Evolutionary conservation across 805 yeast species (phyloP), one percentile per base, ranked within the genome.

Genomic region (Metschnikowia cubensis): DNA sequence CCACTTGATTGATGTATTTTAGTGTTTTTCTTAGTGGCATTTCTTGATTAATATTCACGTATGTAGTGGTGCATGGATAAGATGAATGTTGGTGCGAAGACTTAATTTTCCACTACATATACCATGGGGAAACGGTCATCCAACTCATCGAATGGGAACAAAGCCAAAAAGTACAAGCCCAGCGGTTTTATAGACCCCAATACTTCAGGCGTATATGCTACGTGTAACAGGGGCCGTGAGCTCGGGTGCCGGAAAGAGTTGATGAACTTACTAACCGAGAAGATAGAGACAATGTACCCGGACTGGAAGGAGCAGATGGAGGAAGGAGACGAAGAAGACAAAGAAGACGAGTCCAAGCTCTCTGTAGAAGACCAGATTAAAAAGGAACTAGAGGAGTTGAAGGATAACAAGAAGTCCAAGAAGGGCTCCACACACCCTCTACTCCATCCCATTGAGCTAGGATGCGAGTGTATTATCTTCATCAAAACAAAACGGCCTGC

Each of bases 201-300:
- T 36, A 87, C 94, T 48, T 71, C 84, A 35, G 99, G 99, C 0
- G 76, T 94, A 0, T 94, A 87, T 67, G 96, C 90, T 11, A 87
- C 98, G 0, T 92, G 97, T 66, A 80, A 82, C 45, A 77, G 96
- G 58, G 85, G 86, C 35, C 82, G 84, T 51, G 99, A 94, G 65
- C 76, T 76, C 48, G 82, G 79, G 47, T 89, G 95, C 52, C 77
- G 85, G n/a, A 82, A 81, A 54, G 97, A 90, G 64, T 69, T 90
- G 58, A 74, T 79, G 53, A 66, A 72, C 50, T 62, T 89, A 8
- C 76, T 90, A 38, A 68, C 60, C 4, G 75, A 71, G 45, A 70
- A 71, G 50, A 63, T 68, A 8, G 70, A 62, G 39, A 63, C 70
- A 50, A 68, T 63, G 54, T 74, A 69, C 51, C 61, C 61, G 8